Evolutionary conservation across 257 asterid species (phyloP).

Genomic region (Plantago elongata): DNA sequence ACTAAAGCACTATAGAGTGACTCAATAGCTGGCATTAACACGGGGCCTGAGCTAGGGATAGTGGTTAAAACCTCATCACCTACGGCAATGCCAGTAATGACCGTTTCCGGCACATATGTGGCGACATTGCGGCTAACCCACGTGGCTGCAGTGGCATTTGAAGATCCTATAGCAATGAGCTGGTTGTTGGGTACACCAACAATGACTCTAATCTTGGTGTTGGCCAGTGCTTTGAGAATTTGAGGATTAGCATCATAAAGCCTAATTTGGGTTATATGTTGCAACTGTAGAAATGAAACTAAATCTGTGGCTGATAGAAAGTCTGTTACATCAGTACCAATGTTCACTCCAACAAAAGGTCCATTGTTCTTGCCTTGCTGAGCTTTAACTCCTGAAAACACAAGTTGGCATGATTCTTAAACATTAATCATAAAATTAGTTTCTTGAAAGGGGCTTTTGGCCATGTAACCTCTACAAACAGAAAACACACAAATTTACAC

Average conservation of each 20-base stretch:
- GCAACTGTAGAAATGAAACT: conserved; percentile 60
- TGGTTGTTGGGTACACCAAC: conserved; percentile 94
- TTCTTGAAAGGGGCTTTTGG: conserved; percentile 14
- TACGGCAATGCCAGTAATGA: conserved; percentile 74
- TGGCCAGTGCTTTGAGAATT: conserved; percentile 73
- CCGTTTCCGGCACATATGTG: conserved; percentile 73
- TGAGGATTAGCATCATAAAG: conserved; percentile 75
- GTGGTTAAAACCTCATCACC: conserved; percentile 92
- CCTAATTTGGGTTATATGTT: conserved; percentile 77
- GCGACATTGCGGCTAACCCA: conserved; percentile 91
- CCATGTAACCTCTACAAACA: neutral
- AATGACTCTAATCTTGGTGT: conserved; percentile 75
- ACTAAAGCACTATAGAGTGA: conserved; percentile 82
- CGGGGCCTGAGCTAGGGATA: conserved; percentile 70
- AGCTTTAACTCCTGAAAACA: conserved; percentile 46
- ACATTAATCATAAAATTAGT: neutral
- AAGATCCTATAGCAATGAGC: conserved; percentile 86
- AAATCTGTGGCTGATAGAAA: conserved; percentile 54
- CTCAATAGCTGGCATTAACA: conserved; percentile 92
- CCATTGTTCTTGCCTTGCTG: conserved; percentile 51
- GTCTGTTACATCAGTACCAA: conserved; percentile 86
- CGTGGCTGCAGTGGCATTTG: conserved; percentile 92
- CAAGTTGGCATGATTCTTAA: neutral
- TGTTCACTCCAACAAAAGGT: conserved; percentile 87
- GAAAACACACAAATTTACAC: neutral